Conservation (phyloP, 2,329 filamentous ascomycete species). For the Cadophora gregata region DNA sequence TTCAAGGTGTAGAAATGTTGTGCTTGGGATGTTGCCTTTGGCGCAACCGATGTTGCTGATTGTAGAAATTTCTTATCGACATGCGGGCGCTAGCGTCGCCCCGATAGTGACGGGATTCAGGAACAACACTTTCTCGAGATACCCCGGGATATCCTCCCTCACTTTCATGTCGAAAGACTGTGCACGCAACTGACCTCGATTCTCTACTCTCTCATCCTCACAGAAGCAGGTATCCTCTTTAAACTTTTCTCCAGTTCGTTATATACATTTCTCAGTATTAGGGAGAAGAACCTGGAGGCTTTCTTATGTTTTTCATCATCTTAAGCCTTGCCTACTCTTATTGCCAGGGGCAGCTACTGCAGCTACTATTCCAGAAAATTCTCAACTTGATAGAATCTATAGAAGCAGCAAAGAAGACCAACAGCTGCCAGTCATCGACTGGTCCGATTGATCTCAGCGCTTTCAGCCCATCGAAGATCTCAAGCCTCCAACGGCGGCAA, state of each 20-base stretch:
- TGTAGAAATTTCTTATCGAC: conserved; percentile 25
- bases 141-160: conserved; percentile 4
- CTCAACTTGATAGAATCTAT: background rate
- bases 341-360: background rate
- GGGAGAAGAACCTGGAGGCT: background rate
- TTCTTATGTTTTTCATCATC: background rate
- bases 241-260: background rate
- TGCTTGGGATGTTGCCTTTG: conserved; percentile 2
- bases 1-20: background rate
- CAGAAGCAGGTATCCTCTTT: background rate
- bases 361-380: background rate
- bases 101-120: background rate
- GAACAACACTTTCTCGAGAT: background rate
- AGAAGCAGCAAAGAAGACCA: conserved; percentile 16
- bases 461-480: conserved; percentile 20
- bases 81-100: background rate
- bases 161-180: background rate
- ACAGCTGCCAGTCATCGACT: conserved; percentile 5
- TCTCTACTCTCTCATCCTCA: background rate
- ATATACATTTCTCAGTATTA: background rate
- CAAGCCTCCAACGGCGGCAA: conserved; percentile 24
- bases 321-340: background rate
- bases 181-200: background rate
- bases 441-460: conserved; percentile 17
- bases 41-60: conserved; percentile 4